phyloP scores from a whole-genome alignment of 2,329 filamentous ascomycete genomes.

The Leptographium lundbergii region DNA sequence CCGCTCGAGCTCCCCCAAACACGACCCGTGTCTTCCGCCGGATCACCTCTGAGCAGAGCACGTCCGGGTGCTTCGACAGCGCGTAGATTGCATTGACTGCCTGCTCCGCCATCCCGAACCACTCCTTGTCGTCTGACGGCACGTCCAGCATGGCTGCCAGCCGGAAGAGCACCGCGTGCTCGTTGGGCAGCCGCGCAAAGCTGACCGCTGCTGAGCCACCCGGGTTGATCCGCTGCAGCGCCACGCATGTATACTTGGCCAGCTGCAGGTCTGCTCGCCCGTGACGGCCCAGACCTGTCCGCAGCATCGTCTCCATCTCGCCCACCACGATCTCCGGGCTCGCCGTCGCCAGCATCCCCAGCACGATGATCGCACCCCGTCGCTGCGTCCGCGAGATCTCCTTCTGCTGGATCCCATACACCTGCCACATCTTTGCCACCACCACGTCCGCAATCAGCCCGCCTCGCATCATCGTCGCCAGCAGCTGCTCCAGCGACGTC shows the following conservation, averaged over 20 bases:
- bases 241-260: slow-evolving; percentile 91
- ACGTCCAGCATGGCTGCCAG: slow-evolving; percentile 79
- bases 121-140: slow-evolving; percentile 81
- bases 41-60: slow-evolving; percentile 81
- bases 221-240: slow-evolving; percentile 80
- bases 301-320: slow-evolving; percentile 88
- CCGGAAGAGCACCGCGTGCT: slow-evolving; percentile 73
- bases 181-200: slow-evolving; percentile 73
- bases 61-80: slow-evolving; percentile 86
- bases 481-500: slow-evolving; percentile 85
- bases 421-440: slow-evolving; percentile 88
- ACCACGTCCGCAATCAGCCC: slow-evolving; percentile 77
- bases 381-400: slow-evolving; percentile 88
- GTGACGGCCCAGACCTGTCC: slow-evolving; percentile 71
- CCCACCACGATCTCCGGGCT: slow-evolving; percentile 86
- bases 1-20: slow-evolving; percentile 31
- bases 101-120: slow-evolving; percentile 92
- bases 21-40: slow-evolving; percentile 76
- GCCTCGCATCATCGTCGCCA: slow-evolving; percentile 96
- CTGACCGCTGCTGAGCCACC: slow-evolving; percentile 55
- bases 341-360: slow-evolving; percentile 91
- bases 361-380: slow-evolving; percentile 84
- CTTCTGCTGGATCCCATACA: slow-evolving; percentile 86
- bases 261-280: slow-evolving; percentile 76
- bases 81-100: slow-evolving; percentile 92